These are phyloP conservation scores for Schizophyllum amplum DNA, from an alignment of 1,284 basidiomycete genomes.

Conservation along the genomic window DNA sequence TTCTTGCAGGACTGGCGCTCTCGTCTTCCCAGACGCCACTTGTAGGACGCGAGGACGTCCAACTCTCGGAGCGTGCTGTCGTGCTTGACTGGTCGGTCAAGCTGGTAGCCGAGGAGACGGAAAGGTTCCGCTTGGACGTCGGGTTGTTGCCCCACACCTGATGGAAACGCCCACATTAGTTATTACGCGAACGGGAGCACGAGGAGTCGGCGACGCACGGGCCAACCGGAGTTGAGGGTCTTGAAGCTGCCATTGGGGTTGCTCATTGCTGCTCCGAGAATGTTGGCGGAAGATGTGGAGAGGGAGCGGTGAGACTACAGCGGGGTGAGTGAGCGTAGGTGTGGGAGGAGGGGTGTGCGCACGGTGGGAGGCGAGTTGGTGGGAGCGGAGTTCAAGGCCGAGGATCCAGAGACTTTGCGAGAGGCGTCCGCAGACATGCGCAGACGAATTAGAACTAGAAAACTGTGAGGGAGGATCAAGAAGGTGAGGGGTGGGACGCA, in stretches of 20 bases:
- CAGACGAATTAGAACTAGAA: constrained; percentile 6
- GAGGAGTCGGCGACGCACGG: constrained; percentile 35
- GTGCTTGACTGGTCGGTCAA: constrained; percentile 39
- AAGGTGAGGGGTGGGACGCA: background rate
- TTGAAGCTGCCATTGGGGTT: constrained; percentile 39
- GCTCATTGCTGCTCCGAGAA: constrained; percentile 47
- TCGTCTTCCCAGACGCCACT: constrained; percentile 60
- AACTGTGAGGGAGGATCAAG: background rate
- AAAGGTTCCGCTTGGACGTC: constrained; percentile 50
- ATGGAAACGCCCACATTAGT: constrained; percentile 8
- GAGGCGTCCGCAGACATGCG: constrained; percentile 50
- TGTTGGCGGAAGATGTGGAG: constrained; percentile 32
- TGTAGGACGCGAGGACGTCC: constrained; percentile 42
- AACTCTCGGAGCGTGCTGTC: constrained; percentile 35
- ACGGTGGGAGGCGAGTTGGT: constrained; percentile 42
- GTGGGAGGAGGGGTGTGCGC: constrained; percentile 9
- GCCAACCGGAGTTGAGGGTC: constrained; percentile 57
- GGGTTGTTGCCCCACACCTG: constrained; percentile 53
- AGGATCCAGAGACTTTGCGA: constrained; percentile 60
- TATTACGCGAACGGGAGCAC: constrained; percentile 7
- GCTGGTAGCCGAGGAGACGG: constrained; percentile 51
- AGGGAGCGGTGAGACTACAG: constrained; percentile 13
- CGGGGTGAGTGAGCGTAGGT: background rate
- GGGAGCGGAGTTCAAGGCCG: too few species aligned
- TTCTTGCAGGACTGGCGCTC: constrained; percentile 36